Base-by-base conservation (phyloP, 495 filamentous ascomycete genomes). In the Penicillium mononematosum region DNA sequence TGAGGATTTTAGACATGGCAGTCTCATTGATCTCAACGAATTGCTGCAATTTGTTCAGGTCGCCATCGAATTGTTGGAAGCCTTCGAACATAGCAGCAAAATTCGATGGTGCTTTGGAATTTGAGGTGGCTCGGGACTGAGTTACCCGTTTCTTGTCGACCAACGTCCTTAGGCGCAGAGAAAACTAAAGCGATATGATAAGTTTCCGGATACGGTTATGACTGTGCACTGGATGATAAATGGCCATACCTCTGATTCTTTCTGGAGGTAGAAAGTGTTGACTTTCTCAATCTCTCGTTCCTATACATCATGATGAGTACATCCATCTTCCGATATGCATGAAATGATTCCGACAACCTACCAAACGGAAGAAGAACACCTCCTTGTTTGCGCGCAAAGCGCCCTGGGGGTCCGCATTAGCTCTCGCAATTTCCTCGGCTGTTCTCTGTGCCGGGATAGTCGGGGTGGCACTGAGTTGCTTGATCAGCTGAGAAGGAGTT, bases 211-310 rank as follows among this genome's bases (percentile, higher is more conserved):
- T 19, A 34, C 5, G 0, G 24, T 16, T 43, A 41, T 52, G 11
- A 59, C 14, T 38, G 16, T 34, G 27, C 11, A 45, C 3, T 38
- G 22, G 22, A 27, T 22, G 22, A 27, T 22, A 42, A 12, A 39
- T 32, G 5, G 38, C 75, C 82, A 49, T 72, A 96, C 93, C 85
- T 98, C 94, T 29, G 91, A 93, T 74, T 98, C 95, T 67, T 98
- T 98, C 73, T 97, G 93, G 17, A 97, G 75, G 69, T 98, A 98
- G 72, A 97, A 98, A 3, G 86, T 85, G 75, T 98, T 98, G 78
- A 98, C 95, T 76, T 96, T 98, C 73, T 98, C 94, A 58, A 98
- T 82, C 69, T 98, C 94, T 62, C 94, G 85, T 76, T 98, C 94
- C 92, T 98, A 63, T 53, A 45, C n/a, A 16, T 36, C 20, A 10